Evolutionary conservation across 805 yeast genomes (phyloP).

Genomic region (Myxozyma neotropica): DNA sequence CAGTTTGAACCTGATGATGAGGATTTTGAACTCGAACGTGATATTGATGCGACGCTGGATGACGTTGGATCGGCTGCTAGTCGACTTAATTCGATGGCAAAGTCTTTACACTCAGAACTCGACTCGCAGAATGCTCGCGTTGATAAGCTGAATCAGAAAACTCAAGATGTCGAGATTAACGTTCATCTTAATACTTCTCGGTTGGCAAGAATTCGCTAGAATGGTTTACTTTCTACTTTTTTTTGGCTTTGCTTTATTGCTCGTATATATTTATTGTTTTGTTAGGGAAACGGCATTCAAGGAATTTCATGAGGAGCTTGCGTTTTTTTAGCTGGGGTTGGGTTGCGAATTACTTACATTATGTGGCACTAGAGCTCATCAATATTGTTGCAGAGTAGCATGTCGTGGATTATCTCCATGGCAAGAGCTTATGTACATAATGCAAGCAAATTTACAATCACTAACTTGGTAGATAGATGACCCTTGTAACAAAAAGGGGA

Average conservation of each 20-base stretch:
- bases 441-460: too few species aligned
- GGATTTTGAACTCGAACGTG: conserved; percentile 90
- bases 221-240: background rate
- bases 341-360: too few species aligned
- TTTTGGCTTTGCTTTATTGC: background rate
- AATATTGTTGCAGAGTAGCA: too few species aligned
- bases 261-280: too few species aligned
- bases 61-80: conserved; percentile 70
- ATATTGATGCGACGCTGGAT: conserved; percentile 79
- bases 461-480: too few species aligned
- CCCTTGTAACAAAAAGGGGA: too few species aligned
- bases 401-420: too few species aligned
- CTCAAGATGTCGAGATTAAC: conserved; percentile 81
- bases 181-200: conserved; percentile 76
- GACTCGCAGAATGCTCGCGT: conserved; percentile 75
- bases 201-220: conserved; percentile 56
- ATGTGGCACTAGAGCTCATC: too few species aligned
- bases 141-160: conserved; percentile 75
- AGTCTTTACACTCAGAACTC: conserved; percentile 73
- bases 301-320: too few species aligned
- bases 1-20: conserved; percentile 89
- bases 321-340: too few species aligned
- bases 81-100: conserved; percentile 72
- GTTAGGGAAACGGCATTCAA: too few species aligned
- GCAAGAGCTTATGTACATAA: too few species aligned